These are phyloP conservation scores for Coprinellus aureogranulatus DNA, from an alignment of 768 basidiomycete species.

Conservation along the genomic window DNA sequence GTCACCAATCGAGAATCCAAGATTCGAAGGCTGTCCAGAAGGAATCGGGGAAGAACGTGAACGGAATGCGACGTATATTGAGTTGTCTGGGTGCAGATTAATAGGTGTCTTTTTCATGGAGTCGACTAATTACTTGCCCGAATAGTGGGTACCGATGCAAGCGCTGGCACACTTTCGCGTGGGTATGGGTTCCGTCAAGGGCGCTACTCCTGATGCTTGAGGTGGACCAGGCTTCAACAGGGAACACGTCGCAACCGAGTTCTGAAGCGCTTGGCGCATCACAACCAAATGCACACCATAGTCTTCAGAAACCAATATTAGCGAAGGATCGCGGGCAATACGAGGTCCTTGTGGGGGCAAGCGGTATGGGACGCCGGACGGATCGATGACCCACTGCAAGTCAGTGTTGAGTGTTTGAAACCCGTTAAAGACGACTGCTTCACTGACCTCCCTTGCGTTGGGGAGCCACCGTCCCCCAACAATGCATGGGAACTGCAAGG, in stretches of 20 bases:
- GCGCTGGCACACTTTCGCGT: background rate
- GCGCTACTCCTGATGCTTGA: conserved; percentile 30
- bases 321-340: conserved; percentile 50
- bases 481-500: conserved; percentile 39
- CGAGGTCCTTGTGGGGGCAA: conserved; percentile 59
- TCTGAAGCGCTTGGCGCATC: conserved; percentile 46
- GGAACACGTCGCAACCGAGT: conserved; percentile 44
- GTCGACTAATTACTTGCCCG: conserved; percentile 40
- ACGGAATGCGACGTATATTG: background rate
- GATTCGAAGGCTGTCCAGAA: background rate
- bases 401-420: too few species aligned
- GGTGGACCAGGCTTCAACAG: conserved; percentile 40
- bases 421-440: background rate
- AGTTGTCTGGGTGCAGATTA: conserved; percentile 37
- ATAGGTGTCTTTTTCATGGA: conserved; percentile 54
- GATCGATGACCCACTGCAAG: conserved; percentile 52
- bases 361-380: conserved; percentile 46
- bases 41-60: background rate
- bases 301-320: conserved; percentile 65
- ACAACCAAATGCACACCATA: conserved; percentile 56
- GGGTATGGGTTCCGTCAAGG: background rate
- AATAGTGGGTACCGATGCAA: conserved; percentile 17
- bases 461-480: conserved; percentile 61
- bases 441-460: conserved; percentile 53
- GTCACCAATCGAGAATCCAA: background rate